Evolutionary conservation across 225 moss, liverwort and hornwort species (phyloP), one percentile per base, ranked within the genome.

Genomic region (Straminergon stramineum): DNA sequence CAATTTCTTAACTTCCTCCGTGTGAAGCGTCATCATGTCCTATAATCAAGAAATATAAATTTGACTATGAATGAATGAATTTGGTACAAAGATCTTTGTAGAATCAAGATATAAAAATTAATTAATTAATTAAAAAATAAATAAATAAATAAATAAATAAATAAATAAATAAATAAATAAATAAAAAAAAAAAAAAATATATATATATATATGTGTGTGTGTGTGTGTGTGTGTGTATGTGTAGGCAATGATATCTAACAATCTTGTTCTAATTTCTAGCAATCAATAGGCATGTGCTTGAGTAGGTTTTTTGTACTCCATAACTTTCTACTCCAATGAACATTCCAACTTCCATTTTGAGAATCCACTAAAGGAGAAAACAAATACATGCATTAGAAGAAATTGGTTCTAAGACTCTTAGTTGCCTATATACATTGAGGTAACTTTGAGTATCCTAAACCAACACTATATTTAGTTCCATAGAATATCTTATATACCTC

Each of bases 1-100:
- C 90, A 94, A 83, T 91, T 92, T 93, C 57, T 93, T 93, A 23
- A 93, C 87, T 89, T 92, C 93, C 26, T 90, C 85, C 67, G 5
- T 83, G 27, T 91, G 93, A 78, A 91, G 92, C 60, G 28, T 81
- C 89, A 91, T 91, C 93, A 93, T 91, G 16, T 93, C 94, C 94
- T 94, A 88, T 18, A 1, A 60, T 88, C 78, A 92, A 81, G 6
- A 87, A 88, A 86, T 57, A 70, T 79, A 35, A 78, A 88, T 85
- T 58, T 37, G 20, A 75, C 32, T 64, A 73, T 24, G 82, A 78
- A 66, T 62, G 28, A 35, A 67, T 53, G n/a, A 80, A 39, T 65
- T 28, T 80, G 9, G 3, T 73, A 23, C 26, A 71, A 71, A 32
- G 2, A 76, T 31, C 19, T 83, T 41, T 15, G 2, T 58, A 65